These are phyloP conservation scores for Aspergillus hortae DNA, from an alignment of 2,329 filamentous ascomycete species.

Conservation along the genomic window DNA sequence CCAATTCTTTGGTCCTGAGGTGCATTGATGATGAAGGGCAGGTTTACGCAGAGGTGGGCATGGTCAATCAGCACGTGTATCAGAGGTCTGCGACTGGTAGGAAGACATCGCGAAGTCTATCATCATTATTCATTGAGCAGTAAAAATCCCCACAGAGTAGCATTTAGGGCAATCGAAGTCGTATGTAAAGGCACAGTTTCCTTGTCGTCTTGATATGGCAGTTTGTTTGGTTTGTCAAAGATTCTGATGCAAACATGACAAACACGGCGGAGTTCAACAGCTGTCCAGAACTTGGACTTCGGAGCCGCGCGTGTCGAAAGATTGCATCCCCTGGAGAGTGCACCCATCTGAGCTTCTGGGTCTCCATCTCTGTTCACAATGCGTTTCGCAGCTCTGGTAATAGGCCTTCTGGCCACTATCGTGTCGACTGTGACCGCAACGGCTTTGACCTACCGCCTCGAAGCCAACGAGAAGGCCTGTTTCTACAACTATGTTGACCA, in stretches of 20 bases:
- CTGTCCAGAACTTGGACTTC: conserved; percentile 31
- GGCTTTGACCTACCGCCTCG: conserved; percentile 88
- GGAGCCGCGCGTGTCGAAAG: conserved; percentile 16
- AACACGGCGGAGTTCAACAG: conserved; percentile 28
- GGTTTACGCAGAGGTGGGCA: too few species aligned
- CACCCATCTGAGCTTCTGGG: conserved; percentile 9
- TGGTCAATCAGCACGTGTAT: too few species aligned
- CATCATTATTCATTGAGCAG: too few species aligned
- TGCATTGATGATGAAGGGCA: too few species aligned
- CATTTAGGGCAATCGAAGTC: too few species aligned
- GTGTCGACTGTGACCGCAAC: conserved; percentile 74
- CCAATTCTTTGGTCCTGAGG: too few species aligned
- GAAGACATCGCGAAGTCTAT: too few species aligned
- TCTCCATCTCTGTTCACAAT: conserved; percentile 44
- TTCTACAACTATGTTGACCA: conserved; percentile 82
- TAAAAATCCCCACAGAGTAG: too few species aligned
- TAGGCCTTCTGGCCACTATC: conserved; percentile 68
- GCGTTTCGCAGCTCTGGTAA: conserved; percentile 61
- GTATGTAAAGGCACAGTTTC: too few species aligned
- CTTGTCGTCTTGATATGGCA: not conserved
- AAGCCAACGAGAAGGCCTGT: conserved; percentile 89
- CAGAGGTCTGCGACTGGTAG: too few species aligned
- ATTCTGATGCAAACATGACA: conserved; percentile 30
- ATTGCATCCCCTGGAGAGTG: conserved; percentile 11
- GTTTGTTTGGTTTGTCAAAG: conserved; percentile 15